Conservation (phyloP, 257 asterid genomes). For the Solanum commersonii region DNA sequence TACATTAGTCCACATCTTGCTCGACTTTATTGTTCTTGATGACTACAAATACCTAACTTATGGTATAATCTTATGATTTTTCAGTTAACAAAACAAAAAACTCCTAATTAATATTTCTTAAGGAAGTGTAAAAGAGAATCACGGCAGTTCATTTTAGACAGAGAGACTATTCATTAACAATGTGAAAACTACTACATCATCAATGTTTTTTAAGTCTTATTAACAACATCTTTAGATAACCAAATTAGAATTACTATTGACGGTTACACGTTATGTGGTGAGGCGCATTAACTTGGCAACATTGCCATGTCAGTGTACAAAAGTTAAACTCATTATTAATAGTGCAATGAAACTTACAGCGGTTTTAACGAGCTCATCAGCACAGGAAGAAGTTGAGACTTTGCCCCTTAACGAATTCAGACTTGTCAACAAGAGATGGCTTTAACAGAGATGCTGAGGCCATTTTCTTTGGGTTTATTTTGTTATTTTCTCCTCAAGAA, state of each 20-base stretch:
- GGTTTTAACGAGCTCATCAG: background rate
- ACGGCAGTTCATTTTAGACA: background rate
- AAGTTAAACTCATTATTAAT: background rate
- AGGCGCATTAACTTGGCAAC: background rate
- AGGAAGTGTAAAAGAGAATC: background rate
- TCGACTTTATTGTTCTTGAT: background rate
- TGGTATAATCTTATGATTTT: background rate
- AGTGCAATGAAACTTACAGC: background rate
- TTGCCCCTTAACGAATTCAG: background rate
- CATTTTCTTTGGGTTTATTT: background rate
- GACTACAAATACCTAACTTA: background rate
- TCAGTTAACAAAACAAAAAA: background rate
- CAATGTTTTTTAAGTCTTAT: background rate
- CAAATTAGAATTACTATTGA: background rate
- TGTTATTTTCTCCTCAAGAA: background rate
- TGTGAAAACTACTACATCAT: background rate
- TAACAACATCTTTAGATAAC: background rate
- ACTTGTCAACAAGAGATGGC: background rate
- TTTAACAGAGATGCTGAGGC: background rate
- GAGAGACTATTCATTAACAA: background rate
- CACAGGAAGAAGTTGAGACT: background rate
- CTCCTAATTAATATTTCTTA: background rate
- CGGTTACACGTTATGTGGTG: background rate
- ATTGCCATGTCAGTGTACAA: background rate
- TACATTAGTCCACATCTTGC: background rate